Conservation (phyloP, 805 yeast genomes). For the Yamadazyma sp. region DNA sequence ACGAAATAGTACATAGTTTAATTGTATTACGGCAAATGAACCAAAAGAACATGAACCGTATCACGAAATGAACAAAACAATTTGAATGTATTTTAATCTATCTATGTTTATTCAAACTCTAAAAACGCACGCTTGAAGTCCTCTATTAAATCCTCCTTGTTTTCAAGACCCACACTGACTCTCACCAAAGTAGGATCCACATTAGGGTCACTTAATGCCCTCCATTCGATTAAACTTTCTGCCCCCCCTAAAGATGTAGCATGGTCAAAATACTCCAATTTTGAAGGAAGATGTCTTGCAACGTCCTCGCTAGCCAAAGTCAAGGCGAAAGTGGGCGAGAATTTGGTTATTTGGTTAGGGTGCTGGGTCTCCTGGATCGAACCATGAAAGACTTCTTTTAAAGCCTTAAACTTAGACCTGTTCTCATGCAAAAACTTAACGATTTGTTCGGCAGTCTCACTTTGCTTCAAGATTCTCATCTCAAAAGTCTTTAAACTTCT, state of each 20-base stretch:
- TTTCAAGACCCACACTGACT: constrained; percentile 79
- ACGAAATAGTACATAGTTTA: constrained; percentile 9
- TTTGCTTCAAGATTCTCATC: constrained; percentile 66
- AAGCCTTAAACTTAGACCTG: constrained; percentile 42
- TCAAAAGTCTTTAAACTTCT: constrained; percentile 83
- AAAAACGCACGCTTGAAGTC: constrained; percentile 68
- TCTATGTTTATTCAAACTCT: background rate
- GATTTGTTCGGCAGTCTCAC: constrained; percentile 57
- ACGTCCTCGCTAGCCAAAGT: constrained; percentile 47
- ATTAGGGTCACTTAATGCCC: constrained; percentile 60
- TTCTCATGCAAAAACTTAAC: constrained; percentile 61
- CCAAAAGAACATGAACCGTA: no score
- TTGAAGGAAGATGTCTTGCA: constrained; percentile 66
- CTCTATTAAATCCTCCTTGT: constrained; percentile 68
- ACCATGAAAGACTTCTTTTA: constrained; percentile 63
- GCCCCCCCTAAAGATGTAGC: constrained; percentile 87
- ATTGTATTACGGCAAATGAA: constrained; percentile 5
- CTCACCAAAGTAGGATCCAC: constrained; percentile 63
- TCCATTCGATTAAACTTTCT: constrained; percentile 89
- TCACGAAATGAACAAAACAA: no score
- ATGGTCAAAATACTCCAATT: constrained; percentile 72
- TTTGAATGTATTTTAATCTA: no score
- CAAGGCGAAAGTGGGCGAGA: constrained; percentile 74
- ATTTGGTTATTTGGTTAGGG: constrained; percentile 62
- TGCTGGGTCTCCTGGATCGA: constrained; percentile 70